Evolutionary conservation across 345 rosid species (phyloP).

Genomic region (Anacardium occidentale): DNA sequence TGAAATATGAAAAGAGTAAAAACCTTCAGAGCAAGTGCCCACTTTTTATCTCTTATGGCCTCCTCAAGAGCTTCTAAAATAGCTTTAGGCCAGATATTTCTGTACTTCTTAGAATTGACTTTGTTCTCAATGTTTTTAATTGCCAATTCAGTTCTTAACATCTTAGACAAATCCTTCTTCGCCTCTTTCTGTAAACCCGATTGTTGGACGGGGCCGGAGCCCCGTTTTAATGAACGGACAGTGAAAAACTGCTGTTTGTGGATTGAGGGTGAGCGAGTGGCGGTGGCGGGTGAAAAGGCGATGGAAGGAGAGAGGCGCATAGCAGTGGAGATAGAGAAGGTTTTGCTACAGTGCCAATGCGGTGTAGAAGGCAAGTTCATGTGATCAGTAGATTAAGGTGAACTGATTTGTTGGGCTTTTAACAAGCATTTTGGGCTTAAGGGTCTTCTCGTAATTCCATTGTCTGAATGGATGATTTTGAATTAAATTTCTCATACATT

Average conservation of each 20-base stretch:
- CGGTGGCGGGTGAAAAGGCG: slow-evolving; percentile 24
- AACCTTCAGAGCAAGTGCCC: slow-evolving; percentile 77
- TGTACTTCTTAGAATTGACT: slow-evolving; percentile 68
- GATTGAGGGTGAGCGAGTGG: slow-evolving; percentile 38
- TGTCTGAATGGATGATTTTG: no score
- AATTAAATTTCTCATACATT: no score
- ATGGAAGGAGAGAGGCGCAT: slow-evolving; percentile 9
- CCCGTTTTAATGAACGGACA: slow-evolving; percentile 24
- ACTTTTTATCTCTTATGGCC: slow-evolving; percentile 51
- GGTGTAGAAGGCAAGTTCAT: neutral
- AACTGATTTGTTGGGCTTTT: neutral
- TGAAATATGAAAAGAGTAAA: neutral
- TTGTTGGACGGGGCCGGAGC: slow-evolving; percentile 18
- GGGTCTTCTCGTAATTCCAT: neutral
- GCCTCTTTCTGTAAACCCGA: slow-evolving; percentile 43
- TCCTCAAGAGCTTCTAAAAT: slow-evolving; percentile 85
- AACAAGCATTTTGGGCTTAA: no score
- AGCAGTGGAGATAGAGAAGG: neutral
- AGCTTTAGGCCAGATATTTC: slow-evolving; percentile 74
- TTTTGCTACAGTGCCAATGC: slow-evolving; percentile 16
- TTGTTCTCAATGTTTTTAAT: slow-evolving; percentile 63
- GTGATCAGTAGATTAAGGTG: neutral
- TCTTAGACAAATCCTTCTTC: slow-evolving; percentile 57
- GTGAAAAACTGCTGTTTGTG: slow-evolving; percentile 13
- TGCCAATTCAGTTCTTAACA: slow-evolving; percentile 69